A percentile compares a stretch with the other conserved stretches of the same genome.
phyloP scores from a whole-genome alignment of 352 stramenopile species.

The Elongisporangium undulatum region DNA sequence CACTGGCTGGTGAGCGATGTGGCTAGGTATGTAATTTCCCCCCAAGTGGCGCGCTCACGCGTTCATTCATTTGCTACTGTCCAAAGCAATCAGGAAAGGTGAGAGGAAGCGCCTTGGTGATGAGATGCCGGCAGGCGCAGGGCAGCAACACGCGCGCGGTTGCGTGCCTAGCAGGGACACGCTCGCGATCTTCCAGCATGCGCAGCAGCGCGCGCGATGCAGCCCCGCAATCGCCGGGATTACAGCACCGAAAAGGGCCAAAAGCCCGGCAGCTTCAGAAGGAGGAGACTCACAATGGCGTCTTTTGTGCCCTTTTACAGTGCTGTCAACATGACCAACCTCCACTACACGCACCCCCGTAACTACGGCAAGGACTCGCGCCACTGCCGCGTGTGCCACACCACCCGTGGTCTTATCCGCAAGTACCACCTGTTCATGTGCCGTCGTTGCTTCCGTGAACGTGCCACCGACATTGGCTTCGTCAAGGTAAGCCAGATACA shows the following conservation, averaged over 20 bases:
- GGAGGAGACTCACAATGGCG: constrained; percentile 5
- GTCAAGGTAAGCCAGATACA: constrained; percentile 73
- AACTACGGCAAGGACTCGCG: constrained; percentile 90
- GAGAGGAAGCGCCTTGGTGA: constrained; percentile 39
- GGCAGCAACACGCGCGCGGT: not conserved
- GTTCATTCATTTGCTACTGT: constrained; percentile 77
- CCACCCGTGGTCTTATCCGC: constrained; percentile 91
- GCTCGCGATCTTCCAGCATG: not conserved
- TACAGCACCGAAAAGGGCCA: not conserved
- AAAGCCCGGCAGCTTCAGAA: not conserved
- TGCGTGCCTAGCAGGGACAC: not conserved
- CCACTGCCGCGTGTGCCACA: constrained; percentile 90
- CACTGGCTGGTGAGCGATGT: constrained; percentile 54
- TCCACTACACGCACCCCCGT: constrained; percentile 83
- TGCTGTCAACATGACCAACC: constrained; percentile 87
- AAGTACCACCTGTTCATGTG: constrained; percentile 97
- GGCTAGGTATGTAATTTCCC: constrained; percentile 33
- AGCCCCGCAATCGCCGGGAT: not conserved
- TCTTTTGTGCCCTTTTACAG: constrained; percentile 6
- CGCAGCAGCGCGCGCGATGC: not conserved
- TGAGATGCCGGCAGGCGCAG: not conserved
- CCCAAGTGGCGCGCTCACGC: constrained; percentile 5
- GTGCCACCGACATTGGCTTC: constrained; percentile 94
- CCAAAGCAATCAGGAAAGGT: constrained; percentile 86
- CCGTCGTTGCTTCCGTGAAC: constrained; percentile 95